Evolutionary conservation across 805 yeast genomes (phyloP).

Genomic region (Maudiozyma saulgeensis): DNA sequence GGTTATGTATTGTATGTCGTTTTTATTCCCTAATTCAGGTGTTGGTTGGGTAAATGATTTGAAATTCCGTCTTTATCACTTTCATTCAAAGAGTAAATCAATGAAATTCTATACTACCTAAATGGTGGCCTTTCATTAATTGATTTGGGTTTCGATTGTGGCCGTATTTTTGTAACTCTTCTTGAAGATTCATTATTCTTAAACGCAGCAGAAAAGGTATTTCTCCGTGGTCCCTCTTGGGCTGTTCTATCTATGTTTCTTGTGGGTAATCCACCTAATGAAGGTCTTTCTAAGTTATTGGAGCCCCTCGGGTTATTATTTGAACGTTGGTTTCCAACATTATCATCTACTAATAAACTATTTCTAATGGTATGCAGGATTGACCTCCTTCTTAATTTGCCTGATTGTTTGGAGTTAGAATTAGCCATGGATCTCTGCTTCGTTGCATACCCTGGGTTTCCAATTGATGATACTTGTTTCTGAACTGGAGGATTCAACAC

Average conservation of each 20-base stretch:
- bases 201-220: neutral
- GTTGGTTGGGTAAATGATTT: no score
- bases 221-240: neutral
- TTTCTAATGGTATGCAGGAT: constrained; percentile 27
- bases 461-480: neutral
- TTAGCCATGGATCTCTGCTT: neutral
- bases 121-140: constrained; percentile 14
- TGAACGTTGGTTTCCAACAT: neutral
- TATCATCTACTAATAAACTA: constrained; percentile 13
- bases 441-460: no score
- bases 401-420: constrained; percentile 2
- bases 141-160: constrained; percentile 3
- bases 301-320: no score
- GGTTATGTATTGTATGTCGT: no score
- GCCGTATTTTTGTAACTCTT: constrained; percentile 2
- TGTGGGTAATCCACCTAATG: constrained; percentile 4
- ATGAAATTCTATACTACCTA: neutral
- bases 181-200: neutral
- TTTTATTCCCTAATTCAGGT: no score
- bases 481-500: constrained; percentile 21
- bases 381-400: constrained; percentile 24
- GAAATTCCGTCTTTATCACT: no score
- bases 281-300: constrained; percentile 1
- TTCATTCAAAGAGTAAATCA: neutral
- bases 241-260: neutral